Percentiles rank a stretch among this genome's conserved stretches.
These are phyloP conservation scores for Lactarius tabidus DNA, from an alignment of 768 basidiomycete genomes.

Conservation along the genomic window DNA sequence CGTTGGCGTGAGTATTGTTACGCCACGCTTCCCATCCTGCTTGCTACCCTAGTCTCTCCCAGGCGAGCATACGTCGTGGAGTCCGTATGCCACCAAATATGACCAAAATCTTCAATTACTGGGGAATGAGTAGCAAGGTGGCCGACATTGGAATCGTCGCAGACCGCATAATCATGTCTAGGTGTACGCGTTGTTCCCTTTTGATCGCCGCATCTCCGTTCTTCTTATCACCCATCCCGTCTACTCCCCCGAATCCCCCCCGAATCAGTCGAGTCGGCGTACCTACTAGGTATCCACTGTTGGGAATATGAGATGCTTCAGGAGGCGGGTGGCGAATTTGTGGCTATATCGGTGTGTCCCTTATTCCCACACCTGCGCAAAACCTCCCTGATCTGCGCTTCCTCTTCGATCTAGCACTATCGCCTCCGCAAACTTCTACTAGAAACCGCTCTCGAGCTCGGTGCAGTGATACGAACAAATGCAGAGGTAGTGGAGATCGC, in stretches of 20 bases:
- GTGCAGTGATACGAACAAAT: slow-evolving; percentile 30
- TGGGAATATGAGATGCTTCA: slow-evolving; percentile 33
- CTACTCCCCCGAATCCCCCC: not conserved
- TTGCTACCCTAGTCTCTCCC: not conserved
- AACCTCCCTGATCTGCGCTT: not conserved
- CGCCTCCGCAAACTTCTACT: slow-evolving; percentile 34
- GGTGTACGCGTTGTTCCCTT: slow-evolving; percentile 25
- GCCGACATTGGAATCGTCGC: slow-evolving; percentile 26
- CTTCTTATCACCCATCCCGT: not conserved
- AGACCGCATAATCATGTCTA: slow-evolving; percentile 27
- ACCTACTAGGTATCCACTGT: slow-evolving; percentile 31
- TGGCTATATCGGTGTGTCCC: slow-evolving; percentile 31
- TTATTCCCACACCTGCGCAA: not conserved
- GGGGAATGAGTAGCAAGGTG: slow-evolving; percentile 34
- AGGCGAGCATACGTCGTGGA: slow-evolving; percentile 26
- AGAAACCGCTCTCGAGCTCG: slow-evolving; percentile 30
- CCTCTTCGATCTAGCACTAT: slow-evolving; percentile 29
- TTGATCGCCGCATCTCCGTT: not conserved
- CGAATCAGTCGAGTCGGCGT: slow-evolving; percentile 20
- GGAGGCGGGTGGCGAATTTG: slow-evolving; percentile 33
- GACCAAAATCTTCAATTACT: slow-evolving; percentile 36
- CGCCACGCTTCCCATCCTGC: not conserved
- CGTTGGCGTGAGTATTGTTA: slow-evolving; percentile 27
- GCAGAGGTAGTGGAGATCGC: slow-evolving; percentile 31
- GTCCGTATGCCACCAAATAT: slow-evolving; percentile 37